Base-by-base conservation (phyloP, 345 rosid species). In the Stellera chamaejasme region DNA sequence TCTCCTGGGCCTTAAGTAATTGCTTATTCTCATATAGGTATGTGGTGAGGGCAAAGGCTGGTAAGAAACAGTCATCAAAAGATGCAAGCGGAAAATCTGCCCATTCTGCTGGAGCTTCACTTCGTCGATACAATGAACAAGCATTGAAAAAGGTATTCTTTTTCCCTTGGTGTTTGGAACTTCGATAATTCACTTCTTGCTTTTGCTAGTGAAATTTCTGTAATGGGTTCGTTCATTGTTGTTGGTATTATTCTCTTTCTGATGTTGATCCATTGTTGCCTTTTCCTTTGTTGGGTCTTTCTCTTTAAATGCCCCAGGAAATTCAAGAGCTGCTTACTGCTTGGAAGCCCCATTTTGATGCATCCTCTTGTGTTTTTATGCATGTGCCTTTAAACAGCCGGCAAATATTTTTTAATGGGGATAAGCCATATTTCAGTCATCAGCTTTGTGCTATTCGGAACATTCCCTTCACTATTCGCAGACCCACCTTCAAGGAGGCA, bases 11-110 rank as follows among this genome's bases (percentile, higher is more conserved):
- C 32, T 50, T 50, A 26, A 15, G 59, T 55, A 61, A 49, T 27
- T 45, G 6, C 12, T 26, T 44, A 36, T 65, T 58, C 10, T 70
- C 57, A 36, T 74, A 56, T 70, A 93, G 99, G 74, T 93, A 93
- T 47, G 96, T 89, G 27, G 96, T 93, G 62, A 81, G 99, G 80
- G 97, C 97, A 60, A 93, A 82, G 89, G 94, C 99, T 62, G 99
- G 99, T 43, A 89, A 80, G 73, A 89, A 83, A 50, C 99, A 93
- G 82, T 89, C 99, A 48, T 74, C 89, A 6, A 93, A 93, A 73
- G 96, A 93, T 74, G 94, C 72, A 65, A 62, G 77, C 61, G 99
- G 97, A 64, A 84, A 82, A 72, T 67, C 82, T 66, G 78, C 78
- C 12, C 91, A 93, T 76, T 93, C 99, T 63, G 99, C 96, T 5